Evolutionary conservation across 2,329 filamentous ascomycete species (phyloP).

Genomic region (Aspergillus pseudoglaucus): DNA sequence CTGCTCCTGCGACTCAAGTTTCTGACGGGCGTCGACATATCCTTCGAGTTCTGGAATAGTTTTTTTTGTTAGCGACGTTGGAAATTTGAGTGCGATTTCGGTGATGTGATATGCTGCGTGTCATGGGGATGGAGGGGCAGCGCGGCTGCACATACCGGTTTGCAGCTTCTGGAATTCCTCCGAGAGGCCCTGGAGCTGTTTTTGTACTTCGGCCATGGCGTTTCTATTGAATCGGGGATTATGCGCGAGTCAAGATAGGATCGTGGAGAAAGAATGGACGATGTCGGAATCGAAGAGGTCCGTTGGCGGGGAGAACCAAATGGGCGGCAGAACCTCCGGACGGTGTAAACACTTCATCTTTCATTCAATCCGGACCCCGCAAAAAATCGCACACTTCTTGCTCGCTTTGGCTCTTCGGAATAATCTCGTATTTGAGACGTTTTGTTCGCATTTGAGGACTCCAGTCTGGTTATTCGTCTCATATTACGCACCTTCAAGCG

Average conservation of each 20-base stretch:
- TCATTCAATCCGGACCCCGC: not conserved
- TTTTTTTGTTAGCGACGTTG: conserved; percentile 3
- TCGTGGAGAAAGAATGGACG: conserved; percentile 6
- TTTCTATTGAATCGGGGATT: conserved; percentile 9
- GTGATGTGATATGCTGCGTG: not conserved
- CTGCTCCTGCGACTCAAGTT: conserved; percentile 83
- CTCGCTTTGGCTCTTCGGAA: not conserved
- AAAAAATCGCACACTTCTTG: not conserved
- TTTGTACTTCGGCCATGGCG: conserved; percentile 66
- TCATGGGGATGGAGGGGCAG: not conserved
- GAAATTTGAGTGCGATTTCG: not conserved
- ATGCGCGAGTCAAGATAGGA: not conserved
- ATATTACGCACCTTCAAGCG: conserved; percentile 7
- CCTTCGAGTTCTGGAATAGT: conserved; percentile 65
- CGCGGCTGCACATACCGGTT: conserved; percentile 53
- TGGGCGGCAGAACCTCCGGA: conserved; percentile 11
- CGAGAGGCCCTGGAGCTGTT: conserved; percentile 71
- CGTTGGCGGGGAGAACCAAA: conserved; percentile 20
- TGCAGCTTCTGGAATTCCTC: conserved; percentile 86
- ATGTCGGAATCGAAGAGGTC: conserved; percentile 10
- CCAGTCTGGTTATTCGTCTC: not conserved
- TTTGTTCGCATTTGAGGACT: not conserved
- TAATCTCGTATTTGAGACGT: not conserved
- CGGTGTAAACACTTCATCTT: conserved; percentile 9
- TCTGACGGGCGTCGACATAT: conserved; percentile 73